Evolutionary conservation across 257 asterid species (phyloP).

Genomic region (Nicotiana obtusifolia): DNA sequence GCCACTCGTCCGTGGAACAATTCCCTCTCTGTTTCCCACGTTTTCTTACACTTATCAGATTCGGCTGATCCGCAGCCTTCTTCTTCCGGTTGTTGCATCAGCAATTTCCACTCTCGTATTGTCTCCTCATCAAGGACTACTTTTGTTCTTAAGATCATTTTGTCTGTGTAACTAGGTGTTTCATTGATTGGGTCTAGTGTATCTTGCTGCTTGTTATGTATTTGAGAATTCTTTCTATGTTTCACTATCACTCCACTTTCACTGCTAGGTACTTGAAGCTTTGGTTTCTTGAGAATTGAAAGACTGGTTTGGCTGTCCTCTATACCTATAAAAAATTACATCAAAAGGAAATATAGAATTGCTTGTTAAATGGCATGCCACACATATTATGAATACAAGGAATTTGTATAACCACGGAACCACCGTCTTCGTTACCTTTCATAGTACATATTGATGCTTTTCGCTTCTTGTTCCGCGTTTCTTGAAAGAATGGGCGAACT

Average conservation of each 20-base stretch:
- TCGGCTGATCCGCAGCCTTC: constrained; percentile 52
- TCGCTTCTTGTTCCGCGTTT: neutral
- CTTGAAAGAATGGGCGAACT: neutral
- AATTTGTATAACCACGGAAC: neutral
- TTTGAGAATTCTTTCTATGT: neutral
- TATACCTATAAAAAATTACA: neutral
- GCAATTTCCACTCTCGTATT: constrained; percentile 53
- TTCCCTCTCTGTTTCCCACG: constrained; percentile 67
- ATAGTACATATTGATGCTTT: neutral
- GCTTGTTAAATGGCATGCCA: neutral
- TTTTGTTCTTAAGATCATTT: constrained; percentile 17
- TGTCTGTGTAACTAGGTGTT: neutral
- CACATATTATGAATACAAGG: neutral
- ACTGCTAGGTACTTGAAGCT: neutral
- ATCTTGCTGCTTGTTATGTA: neutral
- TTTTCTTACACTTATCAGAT: constrained; percentile 40
- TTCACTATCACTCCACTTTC: neutral
- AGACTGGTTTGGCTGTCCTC: neutral
- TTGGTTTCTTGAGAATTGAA: neutral
- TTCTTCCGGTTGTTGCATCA: constrained; percentile 49
- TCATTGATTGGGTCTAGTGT: neutral
- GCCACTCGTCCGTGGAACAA: constrained; percentile 56
- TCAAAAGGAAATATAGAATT: neutral
- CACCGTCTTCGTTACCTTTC: neutral
- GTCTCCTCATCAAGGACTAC: constrained; percentile 74